phyloP scores from a whole-genome alignment of 176 grass and related monocot genomes.

The Tillandsia fasciculata region DNA sequence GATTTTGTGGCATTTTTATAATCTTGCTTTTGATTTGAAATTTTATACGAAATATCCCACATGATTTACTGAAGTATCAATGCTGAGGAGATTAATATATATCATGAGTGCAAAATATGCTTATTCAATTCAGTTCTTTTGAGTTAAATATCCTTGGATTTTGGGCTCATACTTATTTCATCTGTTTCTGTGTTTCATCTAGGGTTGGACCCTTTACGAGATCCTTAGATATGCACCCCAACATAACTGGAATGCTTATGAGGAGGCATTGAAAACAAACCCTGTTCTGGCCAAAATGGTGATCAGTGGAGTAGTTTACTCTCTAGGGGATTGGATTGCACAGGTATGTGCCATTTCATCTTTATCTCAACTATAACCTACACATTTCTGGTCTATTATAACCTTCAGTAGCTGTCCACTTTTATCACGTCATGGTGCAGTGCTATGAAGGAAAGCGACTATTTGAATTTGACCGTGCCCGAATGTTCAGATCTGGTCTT shows the following conservation, averaged over 20 bases:
- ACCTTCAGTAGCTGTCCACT: neutral
- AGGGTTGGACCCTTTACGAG: slow-evolving; percentile 95
- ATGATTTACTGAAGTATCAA: too few species aligned
- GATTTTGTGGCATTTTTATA: too few species aligned
- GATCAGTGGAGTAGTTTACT: slow-evolving; percentile 96
- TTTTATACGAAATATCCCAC: too few species aligned
- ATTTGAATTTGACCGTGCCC: slow-evolving; percentile 80
- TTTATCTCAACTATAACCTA: neutral
- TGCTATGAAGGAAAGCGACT: slow-evolving; percentile 85
- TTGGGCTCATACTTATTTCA: neutral
- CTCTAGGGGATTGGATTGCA: slow-evolving; percentile 90
- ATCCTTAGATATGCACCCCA: slow-evolving; percentile 83
- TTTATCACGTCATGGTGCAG: slow-evolving; percentile 25
- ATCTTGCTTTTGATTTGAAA: too few species aligned
- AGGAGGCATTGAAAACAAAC: slow-evolving; percentile 84
- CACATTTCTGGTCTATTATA: slow-evolving; percentile 1
- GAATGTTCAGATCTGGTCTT: slow-evolving; percentile 83
- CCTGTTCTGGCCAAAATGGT: slow-evolving; percentile 97
- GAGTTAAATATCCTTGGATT: neutral
- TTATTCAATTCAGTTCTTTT: neutral
- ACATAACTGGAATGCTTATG: slow-evolving; percentile 95
- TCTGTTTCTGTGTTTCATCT: neutral
- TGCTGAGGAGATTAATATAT: neutral
- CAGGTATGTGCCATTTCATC: slow-evolving; percentile 34
- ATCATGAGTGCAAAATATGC: neutral